phyloP scores from a whole-genome alignment of 495 filamentous ascomycete species.

The Penicillium cosmopolitanum region DNA sequence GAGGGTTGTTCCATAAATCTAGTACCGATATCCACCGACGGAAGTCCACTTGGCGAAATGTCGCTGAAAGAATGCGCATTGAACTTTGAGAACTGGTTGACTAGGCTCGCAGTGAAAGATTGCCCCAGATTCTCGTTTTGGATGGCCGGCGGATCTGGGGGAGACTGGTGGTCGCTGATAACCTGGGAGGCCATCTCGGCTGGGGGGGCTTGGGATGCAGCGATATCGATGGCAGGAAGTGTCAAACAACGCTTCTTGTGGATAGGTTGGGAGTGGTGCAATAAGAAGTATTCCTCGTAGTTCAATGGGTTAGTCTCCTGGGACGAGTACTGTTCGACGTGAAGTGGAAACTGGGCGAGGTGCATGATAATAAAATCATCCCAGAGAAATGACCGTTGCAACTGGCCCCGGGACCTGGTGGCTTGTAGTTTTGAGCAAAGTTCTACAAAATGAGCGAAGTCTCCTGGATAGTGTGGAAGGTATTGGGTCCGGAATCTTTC shows the following conservation, averaged over 20 bases:
- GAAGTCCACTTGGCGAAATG: conserved; percentile 6
- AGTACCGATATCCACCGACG: conserved; percentile 1
- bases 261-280: conserved; percentile 29
- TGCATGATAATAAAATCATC: conserved; percentile 69
- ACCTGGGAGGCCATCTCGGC: not conserved
- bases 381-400: conserved; percentile 58
- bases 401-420: conserved; percentile 40
- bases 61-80: conserved; percentile 33
- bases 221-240: conserved; percentile 29
- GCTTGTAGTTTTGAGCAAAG: conserved; percentile 57
- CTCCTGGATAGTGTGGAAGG: conserved; percentile 54
- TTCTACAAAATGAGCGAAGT: conserved; percentile 54
- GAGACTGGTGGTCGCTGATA: conserved; percentile 8
- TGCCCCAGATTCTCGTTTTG: conserved; percentile 1
- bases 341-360: conserved; percentile 40
- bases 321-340: conserved; percentile 31
- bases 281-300: conserved; percentile 43
- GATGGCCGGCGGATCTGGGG: not conserved
- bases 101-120: conserved; percentile 38
- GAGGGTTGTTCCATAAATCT: not conserved
- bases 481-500: conserved; percentile 60
- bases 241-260: conserved; percentile 45
- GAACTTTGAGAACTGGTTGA: conserved; percentile 33
- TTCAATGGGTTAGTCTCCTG: conserved; percentile 21
- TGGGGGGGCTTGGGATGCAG: conserved; percentile 30